phyloP scores from a whole-genome alignment of 441 rosid genomes.

The Pelargonium cotyledonis region DNA sequence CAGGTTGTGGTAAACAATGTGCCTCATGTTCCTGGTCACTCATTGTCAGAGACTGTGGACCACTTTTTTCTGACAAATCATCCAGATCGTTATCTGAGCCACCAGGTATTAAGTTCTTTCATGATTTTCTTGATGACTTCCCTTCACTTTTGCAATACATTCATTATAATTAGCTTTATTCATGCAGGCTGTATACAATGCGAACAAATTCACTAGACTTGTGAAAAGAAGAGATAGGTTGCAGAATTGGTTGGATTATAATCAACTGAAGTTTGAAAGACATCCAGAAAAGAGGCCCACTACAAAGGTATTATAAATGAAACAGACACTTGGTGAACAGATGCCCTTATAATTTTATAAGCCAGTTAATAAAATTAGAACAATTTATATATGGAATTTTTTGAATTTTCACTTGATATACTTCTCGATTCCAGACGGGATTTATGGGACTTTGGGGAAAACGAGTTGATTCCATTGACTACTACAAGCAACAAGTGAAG shows the following conservation, averaged over 20 bases:
- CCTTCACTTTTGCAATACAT: conserved; percentile 9
- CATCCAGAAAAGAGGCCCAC: conserved; percentile 74
- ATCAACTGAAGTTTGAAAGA: conserved; percentile 76
- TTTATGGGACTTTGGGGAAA: conserved; percentile 79
- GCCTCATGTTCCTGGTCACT: conserved; percentile 51
- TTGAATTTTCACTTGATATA: conserved; percentile 17
- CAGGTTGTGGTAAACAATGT: conserved; percentile 91
- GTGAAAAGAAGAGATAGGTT: conserved; percentile 71
- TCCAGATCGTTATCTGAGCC: conserved; percentile 81
- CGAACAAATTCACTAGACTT: conserved; percentile 65
- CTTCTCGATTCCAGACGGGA: conserved; percentile 50
- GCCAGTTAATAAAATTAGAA: conserved; percentile 9
- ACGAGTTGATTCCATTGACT: conserved; percentile 75
- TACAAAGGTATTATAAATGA: conserved; percentile 44
- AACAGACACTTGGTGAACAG: conserved; percentile 7
- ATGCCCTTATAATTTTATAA: background rate
- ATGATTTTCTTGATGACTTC: conserved; percentile 3
- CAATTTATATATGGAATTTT: background rate
- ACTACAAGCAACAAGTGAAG: conserved; percentile 60
- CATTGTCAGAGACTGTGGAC: conserved; percentile 59
- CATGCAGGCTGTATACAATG: conserved; percentile 77
- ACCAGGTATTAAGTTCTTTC: conserved; percentile 49
- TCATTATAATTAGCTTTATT: conserved; percentile 10
- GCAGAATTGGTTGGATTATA: conserved; percentile 81
- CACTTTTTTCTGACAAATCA: conserved; percentile 78